Evolutionary conservation across 306 rosid genomes (phyloP).

Genomic region (Quercus glauca): DNA sequence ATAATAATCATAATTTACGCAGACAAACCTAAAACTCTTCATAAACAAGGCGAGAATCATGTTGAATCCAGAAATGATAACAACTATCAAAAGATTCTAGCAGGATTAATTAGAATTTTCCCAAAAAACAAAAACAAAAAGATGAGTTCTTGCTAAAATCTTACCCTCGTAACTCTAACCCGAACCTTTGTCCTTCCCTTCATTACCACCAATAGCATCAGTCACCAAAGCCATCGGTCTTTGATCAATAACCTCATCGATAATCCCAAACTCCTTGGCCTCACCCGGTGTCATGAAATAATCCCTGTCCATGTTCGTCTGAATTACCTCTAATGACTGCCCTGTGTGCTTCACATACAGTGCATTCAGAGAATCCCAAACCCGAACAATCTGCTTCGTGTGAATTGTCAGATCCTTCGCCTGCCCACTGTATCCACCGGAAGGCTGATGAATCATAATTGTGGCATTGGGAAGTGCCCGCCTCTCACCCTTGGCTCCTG

Average conservation of each 20-base stretch:
- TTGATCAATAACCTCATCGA: constrained; percentile 90
- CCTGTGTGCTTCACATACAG: constrained; percentile 79
- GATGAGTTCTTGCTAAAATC: constrained; percentile 20
- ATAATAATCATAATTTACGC: not conserved
- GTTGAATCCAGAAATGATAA: not conserved
- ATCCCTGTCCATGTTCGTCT: constrained; percentile 89
- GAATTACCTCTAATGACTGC: constrained; percentile 50
- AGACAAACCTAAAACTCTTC: not conserved
- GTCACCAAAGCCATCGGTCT: constrained; percentile 84
- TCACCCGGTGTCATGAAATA: constrained; percentile 80
- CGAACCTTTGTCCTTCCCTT: constrained; percentile 62
- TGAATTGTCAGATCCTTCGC: constrained; percentile 89
- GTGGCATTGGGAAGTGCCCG: constrained; percentile 91
- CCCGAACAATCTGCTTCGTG: constrained; percentile 82
- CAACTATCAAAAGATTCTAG: not conserved
- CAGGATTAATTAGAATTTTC: constrained; percentile 13
- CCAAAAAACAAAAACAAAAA: not conserved
- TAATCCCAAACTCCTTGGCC: constrained; percentile 87
- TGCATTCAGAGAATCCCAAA: constrained; percentile 78
- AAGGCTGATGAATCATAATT: constrained; percentile 94
- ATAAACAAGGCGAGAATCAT: constrained; percentile 10
- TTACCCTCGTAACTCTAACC: constrained; percentile 44
- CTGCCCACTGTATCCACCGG: constrained; percentile 96
- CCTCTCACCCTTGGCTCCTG: constrained; percentile 93
- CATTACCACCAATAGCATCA: constrained; percentile 62